phyloP scores from a whole-genome alignment of 2,329 filamentous ascomycete genomes.

The Nemania diffusa region DNA sequence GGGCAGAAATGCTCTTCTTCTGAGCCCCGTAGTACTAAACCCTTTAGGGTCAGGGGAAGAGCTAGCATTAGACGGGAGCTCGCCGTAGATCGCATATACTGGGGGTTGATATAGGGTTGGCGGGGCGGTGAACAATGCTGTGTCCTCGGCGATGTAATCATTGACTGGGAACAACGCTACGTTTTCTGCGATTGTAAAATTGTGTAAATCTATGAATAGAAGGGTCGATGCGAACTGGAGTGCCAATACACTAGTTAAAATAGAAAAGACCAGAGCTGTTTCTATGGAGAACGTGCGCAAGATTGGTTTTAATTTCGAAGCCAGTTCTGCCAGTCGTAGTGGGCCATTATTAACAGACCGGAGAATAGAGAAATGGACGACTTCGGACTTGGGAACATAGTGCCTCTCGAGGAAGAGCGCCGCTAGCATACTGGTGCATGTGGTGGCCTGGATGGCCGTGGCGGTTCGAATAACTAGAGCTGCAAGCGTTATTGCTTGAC shows the following conservation, averaged over 20 bases:
- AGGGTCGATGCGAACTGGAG: constrained; percentile 12
- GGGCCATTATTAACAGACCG: constrained; percentile 7
- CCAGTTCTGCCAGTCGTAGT: background rate
- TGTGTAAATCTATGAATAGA: background rate
- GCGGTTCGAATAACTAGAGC: background rate
- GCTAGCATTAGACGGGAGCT: background rate
- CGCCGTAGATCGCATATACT: background rate
- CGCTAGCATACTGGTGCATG: constrained; percentile 6
- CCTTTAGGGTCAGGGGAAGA: background rate
- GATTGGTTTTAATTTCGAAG: background rate
- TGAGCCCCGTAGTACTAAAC: background rate
- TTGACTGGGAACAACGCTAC: background rate
- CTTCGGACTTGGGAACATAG: background rate
- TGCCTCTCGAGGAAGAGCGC: constrained; percentile 3
- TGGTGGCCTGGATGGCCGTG: background rate
- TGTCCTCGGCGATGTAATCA: background rate
- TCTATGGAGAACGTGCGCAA: background rate
- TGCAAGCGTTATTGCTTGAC: constrained; percentile 7
- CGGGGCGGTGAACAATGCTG: background rate
- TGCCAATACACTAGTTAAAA: background rate
- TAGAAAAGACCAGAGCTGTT: background rate
- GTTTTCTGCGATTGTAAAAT: background rate
- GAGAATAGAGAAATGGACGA: background rate
- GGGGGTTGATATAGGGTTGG: background rate
- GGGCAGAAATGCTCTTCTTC: background rate